Evolutionary conservation across 805 yeast genomes (phyloP), one percentile per base, ranked within the genome.

Genomic region (Ogataea trehalophila): DNA sequence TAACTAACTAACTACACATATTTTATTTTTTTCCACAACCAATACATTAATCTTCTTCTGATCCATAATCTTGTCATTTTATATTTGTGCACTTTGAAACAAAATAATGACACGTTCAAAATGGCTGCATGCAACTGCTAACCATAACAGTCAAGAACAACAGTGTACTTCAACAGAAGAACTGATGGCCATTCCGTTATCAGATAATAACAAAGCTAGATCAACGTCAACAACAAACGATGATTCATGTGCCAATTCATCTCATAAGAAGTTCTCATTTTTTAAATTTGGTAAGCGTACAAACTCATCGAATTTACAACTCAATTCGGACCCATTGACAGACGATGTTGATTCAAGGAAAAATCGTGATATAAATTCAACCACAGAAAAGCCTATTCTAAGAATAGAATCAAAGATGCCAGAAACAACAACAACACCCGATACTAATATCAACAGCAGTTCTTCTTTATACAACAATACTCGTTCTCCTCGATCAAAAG

Each of bases 211-310:
- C 31, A 26, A 26, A 22, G 17, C 39, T 6, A 13, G 6, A 4
- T 39, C 41, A 26, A 23, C 31, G 3, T 22, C 41, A 26, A n/a
- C 17, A 39, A 15, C 33, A 8, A 39, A 39, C 18, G 43, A 41
- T 5, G 43, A 41, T 11, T 17, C 22, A 8, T 33, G 38, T 14
- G 29, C 17, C 37, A 11, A 6, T 6, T 18, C 37, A 5, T 41
- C 43, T 13, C 43, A 41, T 18, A 41, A n/a, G n/a, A 34, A 33
- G 20, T 42, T 42, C 11, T 31, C 46, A 14, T 31, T 38, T 23
- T 44, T 44, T 23, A 38, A 38, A 39, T 44, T 44, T 5, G 41
- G 41, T 15, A 38, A 33, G 33, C 33, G 31, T 11, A 16, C 20
- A 22, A 18, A 14, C n/a, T 29, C 16, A 15, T 31, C 41, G 15